Evolutionary conservation across 1,284 basidiomycete species (phyloP).

Genomic region (Tausonia pullulans): DNA sequence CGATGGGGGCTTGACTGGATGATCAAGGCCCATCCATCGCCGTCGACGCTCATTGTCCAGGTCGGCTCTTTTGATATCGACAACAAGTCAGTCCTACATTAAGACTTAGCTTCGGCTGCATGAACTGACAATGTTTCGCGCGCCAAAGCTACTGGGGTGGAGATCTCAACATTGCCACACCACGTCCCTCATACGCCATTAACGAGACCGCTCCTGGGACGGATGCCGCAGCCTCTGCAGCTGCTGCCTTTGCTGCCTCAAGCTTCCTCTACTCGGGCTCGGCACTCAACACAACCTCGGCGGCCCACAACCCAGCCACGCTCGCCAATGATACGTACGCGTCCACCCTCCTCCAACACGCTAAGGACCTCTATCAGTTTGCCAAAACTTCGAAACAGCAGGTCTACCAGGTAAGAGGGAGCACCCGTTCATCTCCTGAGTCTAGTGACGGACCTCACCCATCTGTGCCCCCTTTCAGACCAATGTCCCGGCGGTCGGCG

Average conservation of each 20-base stretch:
- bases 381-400: constrained; percentile 44
- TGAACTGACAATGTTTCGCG: not conserved
- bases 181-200: constrained; percentile 64
- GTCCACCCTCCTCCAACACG: constrained; percentile 55
- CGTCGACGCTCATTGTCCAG: constrained; percentile 64
- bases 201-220: constrained; percentile 63
- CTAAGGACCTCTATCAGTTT: constrained; percentile 58
- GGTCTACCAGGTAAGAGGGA: constrained; percentile 13
- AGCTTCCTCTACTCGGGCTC: constrained; percentile 61
- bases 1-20: constrained; percentile 87
- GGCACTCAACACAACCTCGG: constrained; percentile 38
- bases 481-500: constrained; percentile 51
- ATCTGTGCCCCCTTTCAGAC: constrained; percentile 29
- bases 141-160: constrained; percentile 54
- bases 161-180: constrained; percentile 61
- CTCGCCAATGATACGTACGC: constrained; percentile 67
- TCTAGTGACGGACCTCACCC: constrained; percentile 3
- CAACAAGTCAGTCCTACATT: constrained; percentile 45
- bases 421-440: not conserved
- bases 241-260: constrained; percentile 76
- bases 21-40: constrained; percentile 70
- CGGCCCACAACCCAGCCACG: constrained; percentile 39
- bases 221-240: constrained; percentile 68
- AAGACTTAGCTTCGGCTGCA: not conserved
- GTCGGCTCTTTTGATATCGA: constrained; percentile 58